Base-by-base conservation (phyloP, 192 early-diverging fungal species). In the Dispira simplex region DNA sequence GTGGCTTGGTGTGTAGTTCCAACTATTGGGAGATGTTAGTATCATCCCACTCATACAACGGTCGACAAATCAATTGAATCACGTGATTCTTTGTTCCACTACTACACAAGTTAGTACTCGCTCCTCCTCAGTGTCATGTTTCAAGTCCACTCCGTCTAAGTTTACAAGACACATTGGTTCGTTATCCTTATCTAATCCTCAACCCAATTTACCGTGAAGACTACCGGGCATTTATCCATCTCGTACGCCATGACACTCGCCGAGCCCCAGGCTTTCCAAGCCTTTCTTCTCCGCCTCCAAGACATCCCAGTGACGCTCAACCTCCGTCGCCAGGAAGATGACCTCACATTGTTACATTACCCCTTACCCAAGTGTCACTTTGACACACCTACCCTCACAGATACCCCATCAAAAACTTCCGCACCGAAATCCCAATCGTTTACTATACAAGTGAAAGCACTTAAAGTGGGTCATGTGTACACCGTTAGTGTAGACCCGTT, bases 381-480 rank as follows among this genome's bases (percentile, higher is more conserved):
- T 26, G 54, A 56, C 13, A 26, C 53, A 16, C 11, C 53, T 9
- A 9, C 27, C n/a, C 54, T 20, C 13, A 16, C 48, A 16, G 18
- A 16, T 51, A 14, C n/a, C 16, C 54, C 54, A 4, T 26, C n/a
- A 0, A 27, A 13, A 2, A 56, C 54, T 20, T 56, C 54, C 2
- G 54, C 16, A 25, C 23, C 54, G 18, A 13, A 18, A 26, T 25
- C 54, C n/a, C 62, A 13, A 39, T 13, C 28, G 18, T 13, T 63
- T 39, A 25, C 25, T 14, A 73, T 78, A 39, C 62, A 77, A 23
- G 66, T 77, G 47, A 69, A 67, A 0, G 64, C 71, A 12, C 65
- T 78, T 46, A 78, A 75, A 48, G 53, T 70, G 27, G 74, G 74
- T 12, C 62, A 70, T 65, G 44, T 47, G 25, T 71, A 68, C 68